phyloP scores from a whole-genome alignment of 192 early-diverging fungal species.

The Linnemannia schmuckeri region DNA sequence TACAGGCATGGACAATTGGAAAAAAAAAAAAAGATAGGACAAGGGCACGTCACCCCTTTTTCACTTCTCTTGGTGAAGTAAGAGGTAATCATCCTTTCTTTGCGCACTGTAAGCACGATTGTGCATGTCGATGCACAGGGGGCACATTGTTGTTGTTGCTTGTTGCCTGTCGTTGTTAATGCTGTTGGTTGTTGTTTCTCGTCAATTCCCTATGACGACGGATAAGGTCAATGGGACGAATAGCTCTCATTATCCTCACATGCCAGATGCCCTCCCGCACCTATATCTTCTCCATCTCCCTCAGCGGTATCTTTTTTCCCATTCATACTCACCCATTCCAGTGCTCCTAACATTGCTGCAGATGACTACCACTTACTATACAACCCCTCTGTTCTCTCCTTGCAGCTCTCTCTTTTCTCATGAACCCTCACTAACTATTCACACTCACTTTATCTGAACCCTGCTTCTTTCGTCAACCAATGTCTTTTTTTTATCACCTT shows the following conservation, averaged over 20 bases:
- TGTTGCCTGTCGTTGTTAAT: not conserved
- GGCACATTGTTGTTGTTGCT: not conserved
- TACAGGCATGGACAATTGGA: not conserved
- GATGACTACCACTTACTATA: not conserved
- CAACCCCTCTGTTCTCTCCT: not conserved
- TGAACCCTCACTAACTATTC: not conserved
- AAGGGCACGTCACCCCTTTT: not conserved
- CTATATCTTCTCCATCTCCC: not conserved
- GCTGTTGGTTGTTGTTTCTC: not conserved
- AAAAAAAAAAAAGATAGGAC: not conserved
- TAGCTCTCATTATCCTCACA: not conserved
- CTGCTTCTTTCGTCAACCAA: not conserved
- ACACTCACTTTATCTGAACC: not conserved
- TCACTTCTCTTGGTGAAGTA: not conserved
- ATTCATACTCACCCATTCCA: not conserved
- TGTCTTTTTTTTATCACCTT: not conserved
- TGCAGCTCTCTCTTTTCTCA: not conserved
- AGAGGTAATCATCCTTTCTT: not conserved
- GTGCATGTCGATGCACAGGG: not conserved
- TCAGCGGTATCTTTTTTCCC: not conserved
- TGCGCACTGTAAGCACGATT: not conserved
- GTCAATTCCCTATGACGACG: not conserved
- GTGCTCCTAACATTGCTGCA: not conserved
- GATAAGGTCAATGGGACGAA: not conserved
- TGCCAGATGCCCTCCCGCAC: not conserved